phyloP scores from a whole-genome alignment of 2,329 filamentous ascomycete genomes.

The Paraphaeosphaeria minitans region DNA sequence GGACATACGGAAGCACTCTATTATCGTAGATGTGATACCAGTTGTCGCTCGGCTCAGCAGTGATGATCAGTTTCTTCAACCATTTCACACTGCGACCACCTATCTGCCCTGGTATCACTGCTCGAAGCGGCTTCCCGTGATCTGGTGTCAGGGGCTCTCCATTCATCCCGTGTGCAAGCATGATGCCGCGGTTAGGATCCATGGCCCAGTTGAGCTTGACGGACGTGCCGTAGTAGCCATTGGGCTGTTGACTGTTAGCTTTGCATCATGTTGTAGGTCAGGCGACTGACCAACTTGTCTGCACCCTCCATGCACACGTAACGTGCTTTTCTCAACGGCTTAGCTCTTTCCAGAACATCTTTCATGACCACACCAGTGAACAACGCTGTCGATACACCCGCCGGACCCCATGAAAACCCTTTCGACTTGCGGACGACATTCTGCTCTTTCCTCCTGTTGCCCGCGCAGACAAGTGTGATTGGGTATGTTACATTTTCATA shows the following conservation, averaged over 20 bases:
- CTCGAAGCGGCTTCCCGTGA: constrained; percentile 82
- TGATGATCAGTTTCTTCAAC: constrained; percentile 81
- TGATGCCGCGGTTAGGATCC: constrained; percentile 80
- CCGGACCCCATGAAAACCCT: constrained; percentile 92
- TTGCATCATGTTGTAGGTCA: background rate
- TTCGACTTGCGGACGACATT: constrained; percentile 90
- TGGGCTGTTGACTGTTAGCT: constrained; percentile 60
- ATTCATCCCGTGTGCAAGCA: constrained; percentile 91
- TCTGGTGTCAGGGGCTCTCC: constrained; percentile 79
- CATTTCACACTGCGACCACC: constrained; percentile 93
- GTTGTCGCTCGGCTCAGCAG: constrained; percentile 79
- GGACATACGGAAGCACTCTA: constrained; percentile 71
- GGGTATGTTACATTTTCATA: constrained; percentile 86
- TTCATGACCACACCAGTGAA: constrained; percentile 83
- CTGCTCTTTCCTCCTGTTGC: constrained; percentile 90
- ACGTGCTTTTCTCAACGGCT: constrained; percentile 70
- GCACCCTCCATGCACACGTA: constrained; percentile 93
- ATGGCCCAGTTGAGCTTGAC: constrained; percentile 87
- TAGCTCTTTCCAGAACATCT: constrained; percentile 71
- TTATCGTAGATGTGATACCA: constrained; percentile 98
- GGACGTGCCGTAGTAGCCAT: constrained; percentile 86
- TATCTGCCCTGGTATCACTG: constrained; percentile 88
- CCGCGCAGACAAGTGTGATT: constrained; percentile 87
- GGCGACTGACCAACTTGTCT: constrained; percentile 67
- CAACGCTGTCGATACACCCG: constrained; percentile 82